These are phyloP conservation scores for Russula sp. DNA, from an alignment of 768 basidiomycete species.

Conservation along the genomic window DNA sequence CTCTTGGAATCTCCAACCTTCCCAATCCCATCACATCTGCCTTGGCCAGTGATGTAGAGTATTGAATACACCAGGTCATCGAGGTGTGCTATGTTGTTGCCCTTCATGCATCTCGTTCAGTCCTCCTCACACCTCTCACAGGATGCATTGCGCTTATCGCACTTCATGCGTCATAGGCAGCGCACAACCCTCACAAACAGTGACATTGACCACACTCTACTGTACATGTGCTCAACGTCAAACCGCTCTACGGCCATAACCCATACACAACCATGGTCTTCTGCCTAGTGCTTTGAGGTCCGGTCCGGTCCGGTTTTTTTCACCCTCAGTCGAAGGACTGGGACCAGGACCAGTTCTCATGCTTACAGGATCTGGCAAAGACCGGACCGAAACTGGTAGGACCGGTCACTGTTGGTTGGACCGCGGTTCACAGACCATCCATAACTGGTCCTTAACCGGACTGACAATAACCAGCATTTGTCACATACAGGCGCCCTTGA, in stretches of 20 bases:
- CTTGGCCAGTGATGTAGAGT: conserved; percentile 94
- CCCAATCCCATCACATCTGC: conserved; percentile 74
- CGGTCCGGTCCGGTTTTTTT: too few species aligned
- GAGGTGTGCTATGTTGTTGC: conserved; percentile 48
- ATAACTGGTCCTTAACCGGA: too few species aligned
- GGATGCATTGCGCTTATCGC: conserved; percentile 96
- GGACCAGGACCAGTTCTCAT: too few species aligned
- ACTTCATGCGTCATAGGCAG: conserved; percentile 91
- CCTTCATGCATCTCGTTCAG: background rate
- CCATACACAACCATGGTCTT: conserved; percentile 56
- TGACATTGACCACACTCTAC: conserved; percentile 90
- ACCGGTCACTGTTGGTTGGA: too few species aligned
- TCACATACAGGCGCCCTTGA: too few species aligned
- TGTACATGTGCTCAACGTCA: conserved; percentile 93
- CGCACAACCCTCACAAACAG: conserved; percentile 83
- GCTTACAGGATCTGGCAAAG: too few species aligned
- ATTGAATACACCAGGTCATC: conserved; percentile 89
- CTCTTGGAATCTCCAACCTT: conserved; percentile 66
- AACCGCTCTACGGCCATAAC: conserved; percentile 86
- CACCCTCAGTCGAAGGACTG: too few species aligned
- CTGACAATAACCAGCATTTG: too few species aligned
- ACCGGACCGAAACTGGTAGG: too few species aligned
- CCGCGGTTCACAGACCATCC: too few species aligned
- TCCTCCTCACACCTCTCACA: conserved; percentile 29
- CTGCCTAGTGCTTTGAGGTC: too few species aligned